Evolutionary conservation across 768 basidiomycete species (phyloP), one percentile per base, ranked within the genome.

Genomic region (Suillus sp.): DNA sequence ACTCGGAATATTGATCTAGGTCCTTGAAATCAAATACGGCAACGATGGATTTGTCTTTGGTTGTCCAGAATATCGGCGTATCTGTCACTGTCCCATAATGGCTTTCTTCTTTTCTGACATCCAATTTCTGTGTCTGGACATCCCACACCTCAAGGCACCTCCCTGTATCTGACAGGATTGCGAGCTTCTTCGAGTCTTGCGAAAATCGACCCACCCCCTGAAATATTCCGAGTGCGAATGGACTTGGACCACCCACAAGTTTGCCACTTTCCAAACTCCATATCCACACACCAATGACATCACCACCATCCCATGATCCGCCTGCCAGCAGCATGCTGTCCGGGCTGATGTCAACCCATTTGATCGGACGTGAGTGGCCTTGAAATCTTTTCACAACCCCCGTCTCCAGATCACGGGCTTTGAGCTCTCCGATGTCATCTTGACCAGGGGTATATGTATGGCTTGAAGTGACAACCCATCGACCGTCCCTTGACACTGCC

Each of bases 271-370:
- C 5, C 14, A 62, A 2, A 7, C 13, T 30, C 35, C 43, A 64
- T 13, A 64, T 34, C 25, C 61, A 13, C 14, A 55, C 22, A 14
- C 27, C 61, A 25, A 9, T 9, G 4, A 4, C 30, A 9, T 9
- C 9, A 7, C 9, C 7, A 1, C 25, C 30, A 43, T 62, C 61
- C 11, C 51, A 3, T 9, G 53, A 67, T 13, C 56, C 65, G 16
- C 37, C 38, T 7, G 35, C 65, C 32, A 67, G 27, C 10, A 42
- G 43, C 11, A 1, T 58, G 7, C 57, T 40, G 40, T 67, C 65
- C 34, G 56, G 61, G 13, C 65, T 62, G 38, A 67, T 2, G 14
- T 34, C 53, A 2, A 34, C 13, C 20, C 53, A 14, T 4, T 2
- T 4, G 20, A 34, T 54, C 1, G 0, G 1, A 11, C 7, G 0